phyloP scores from a whole-genome alignment of 192 early-diverging fungal species.

The Diversispora eburnea region DNA sequence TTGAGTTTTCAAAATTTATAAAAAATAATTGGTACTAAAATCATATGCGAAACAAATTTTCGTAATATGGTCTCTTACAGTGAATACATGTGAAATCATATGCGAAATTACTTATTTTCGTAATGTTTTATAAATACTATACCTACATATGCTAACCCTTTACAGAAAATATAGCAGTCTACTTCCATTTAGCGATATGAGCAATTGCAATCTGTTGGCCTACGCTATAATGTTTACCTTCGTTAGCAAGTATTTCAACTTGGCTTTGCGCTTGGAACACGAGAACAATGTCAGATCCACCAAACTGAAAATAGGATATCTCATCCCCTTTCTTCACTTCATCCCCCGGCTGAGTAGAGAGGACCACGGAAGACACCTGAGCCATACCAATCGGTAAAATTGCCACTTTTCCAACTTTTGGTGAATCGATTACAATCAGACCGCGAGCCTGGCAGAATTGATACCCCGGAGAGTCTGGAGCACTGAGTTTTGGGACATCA shows the following conservation, averaged over 20 bases:
- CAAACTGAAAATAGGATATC: conserved; percentile 74
- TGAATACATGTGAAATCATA: no score
- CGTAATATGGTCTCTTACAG: no score
- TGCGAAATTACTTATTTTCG: no score
- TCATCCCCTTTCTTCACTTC: conserved; percentile 63
- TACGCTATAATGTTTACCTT: background rate
- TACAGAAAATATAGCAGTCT: no score
- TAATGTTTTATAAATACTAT: no score
- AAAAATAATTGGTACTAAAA: no score
- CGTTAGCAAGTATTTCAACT: conserved; percentile 2
- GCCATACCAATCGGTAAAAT: conserved; percentile 21
- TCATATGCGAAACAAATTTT: no score
- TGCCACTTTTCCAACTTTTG: conserved; percentile 15
- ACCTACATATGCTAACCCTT: no score
- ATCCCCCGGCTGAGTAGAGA: background rate
- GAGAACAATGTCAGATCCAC: conserved; percentile 66
- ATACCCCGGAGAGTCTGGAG: conserved; percentile 7
- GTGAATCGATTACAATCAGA: conserved; percentile 8
- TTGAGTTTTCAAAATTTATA: no score
- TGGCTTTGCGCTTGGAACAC: conserved; percentile 55
- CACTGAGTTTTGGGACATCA: no score
- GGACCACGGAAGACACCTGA: conserved; percentile 17
- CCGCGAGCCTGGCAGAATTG: conserved; percentile 21
- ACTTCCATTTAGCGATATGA: background rate
- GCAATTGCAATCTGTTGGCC: conserved; percentile 18